phyloP scores from a whole-genome alignment of 805 yeast genomes.

The Candida sphagnicola region DNA sequence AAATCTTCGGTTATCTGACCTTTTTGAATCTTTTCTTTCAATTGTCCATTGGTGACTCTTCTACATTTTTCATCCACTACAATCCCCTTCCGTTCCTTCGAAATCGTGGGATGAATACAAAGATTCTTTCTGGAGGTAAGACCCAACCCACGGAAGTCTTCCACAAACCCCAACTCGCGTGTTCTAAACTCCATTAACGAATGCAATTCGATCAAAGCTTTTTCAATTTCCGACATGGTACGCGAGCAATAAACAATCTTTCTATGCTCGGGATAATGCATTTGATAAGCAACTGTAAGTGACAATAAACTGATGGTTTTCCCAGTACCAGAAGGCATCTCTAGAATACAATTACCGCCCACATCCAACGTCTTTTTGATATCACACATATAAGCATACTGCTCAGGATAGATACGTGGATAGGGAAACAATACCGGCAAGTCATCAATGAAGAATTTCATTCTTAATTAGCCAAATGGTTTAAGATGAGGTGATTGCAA shows the following conservation, averaged over 20 bases:
- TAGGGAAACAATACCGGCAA: conserved; percentile 94
- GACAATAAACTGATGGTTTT: conserved; percentile 91
- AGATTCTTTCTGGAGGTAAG: conserved; percentile 91
- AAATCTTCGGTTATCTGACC: conserved; percentile 49
- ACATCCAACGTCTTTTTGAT: conserved; percentile 90
- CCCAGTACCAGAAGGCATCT: conserved; percentile 99
- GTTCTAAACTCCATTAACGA: conserved; percentile 84
- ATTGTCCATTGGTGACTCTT: conserved; percentile 87
- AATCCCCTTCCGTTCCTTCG: conserved; percentile 84
- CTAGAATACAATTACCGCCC: conserved; percentile 94
- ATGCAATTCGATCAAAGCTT: conserved; percentile 88
- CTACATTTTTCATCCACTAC: conserved; percentile 97
- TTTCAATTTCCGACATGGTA: conserved; percentile 98
- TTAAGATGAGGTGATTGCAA: too few species aligned
- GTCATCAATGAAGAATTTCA: conserved; percentile 90
- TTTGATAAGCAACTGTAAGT: conserved; percentile 90
- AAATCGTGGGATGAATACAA: conserved; percentile 84
- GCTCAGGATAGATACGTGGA: conserved; percentile 96
- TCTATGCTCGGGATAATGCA: conserved; percentile 90
- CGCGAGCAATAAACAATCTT: conserved; percentile 97
- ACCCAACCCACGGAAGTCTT: conserved; percentile 92
- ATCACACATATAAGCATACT: conserved; percentile 96
- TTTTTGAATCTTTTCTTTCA: conserved; percentile 58
- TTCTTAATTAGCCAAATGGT: too few species aligned
- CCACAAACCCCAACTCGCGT: conserved; percentile 77